These are phyloP conservation scores for Exophiala aquamarina DNA, from an alignment of 2,329 filamentous ascomycete species.

Conservation along the genomic window DNA sequence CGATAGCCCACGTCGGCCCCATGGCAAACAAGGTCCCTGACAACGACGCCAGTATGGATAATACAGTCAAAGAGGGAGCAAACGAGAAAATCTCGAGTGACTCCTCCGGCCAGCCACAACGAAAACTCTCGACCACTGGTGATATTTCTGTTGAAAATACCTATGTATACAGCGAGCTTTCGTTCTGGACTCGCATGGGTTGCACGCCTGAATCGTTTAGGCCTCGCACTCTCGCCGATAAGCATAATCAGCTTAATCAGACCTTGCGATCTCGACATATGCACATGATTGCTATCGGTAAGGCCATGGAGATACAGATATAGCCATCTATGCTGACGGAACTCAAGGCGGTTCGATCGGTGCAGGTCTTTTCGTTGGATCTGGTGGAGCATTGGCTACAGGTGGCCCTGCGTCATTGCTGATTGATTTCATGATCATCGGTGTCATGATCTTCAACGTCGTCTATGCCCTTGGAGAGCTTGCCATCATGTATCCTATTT, in stretches of 20 bases:
- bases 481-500: slow-evolving; percentile 86
- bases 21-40: background rate
- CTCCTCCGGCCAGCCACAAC: background rate
- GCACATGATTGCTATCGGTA: slow-evolving; percentile 97
- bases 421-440: slow-evolving; percentile 73
- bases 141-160: slow-evolving; percentile 1
- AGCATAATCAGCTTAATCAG: slow-evolving; percentile 15
- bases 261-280: slow-evolving; percentile 60
- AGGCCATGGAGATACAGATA: slow-evolving; percentile 40
- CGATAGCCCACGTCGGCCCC: background rate
- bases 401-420: slow-evolving; percentile 77
- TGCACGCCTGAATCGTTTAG: slow-evolving; percentile 41
- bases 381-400: slow-evolving; percentile 66
- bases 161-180: slow-evolving; percentile 9
- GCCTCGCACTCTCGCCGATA: slow-evolving; percentile 28
- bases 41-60: no score
- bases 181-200: slow-evolving; percentile 42
- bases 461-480: slow-evolving; percentile 90
- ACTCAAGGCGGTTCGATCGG: slow-evolving; percentile 39
- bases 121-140: background rate
- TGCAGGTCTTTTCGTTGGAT: slow-evolving; percentile 84
- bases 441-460: slow-evolving; percentile 85
- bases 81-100: slow-evolving; percentile 1
- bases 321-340: no score
- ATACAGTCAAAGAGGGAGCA: background rate